phyloP scores from a whole-genome alignment of 139 green algal species.

The Zygnema circumcarinatum region DNA sequence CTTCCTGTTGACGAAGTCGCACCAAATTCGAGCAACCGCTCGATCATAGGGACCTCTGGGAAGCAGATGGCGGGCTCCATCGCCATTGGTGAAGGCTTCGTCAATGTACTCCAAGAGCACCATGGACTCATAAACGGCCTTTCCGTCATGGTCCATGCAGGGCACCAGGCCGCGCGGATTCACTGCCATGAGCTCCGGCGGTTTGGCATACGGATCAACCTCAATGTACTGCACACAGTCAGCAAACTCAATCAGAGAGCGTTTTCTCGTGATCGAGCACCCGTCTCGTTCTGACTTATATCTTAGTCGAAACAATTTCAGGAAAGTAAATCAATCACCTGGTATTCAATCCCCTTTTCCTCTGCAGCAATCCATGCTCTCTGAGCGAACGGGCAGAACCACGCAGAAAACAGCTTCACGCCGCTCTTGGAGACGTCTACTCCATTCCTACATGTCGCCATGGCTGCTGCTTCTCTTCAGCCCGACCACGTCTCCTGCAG shows the following conservation, averaged over 20 bases:
- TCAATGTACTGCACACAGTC: slow-evolving; percentile 50
- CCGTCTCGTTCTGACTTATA: background rate
- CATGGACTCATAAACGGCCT: slow-evolving; percentile 57
- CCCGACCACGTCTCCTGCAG: no score
- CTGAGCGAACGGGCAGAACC: slow-evolving; percentile 74
- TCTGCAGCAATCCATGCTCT: slow-evolving; percentile 67
- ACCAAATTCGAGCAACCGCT: slow-evolving; percentile 59
- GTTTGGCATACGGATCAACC: slow-evolving; percentile 63
- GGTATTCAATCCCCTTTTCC: slow-evolving; percentile 61
- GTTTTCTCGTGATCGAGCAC: background rate
- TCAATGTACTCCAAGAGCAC: slow-evolving; percentile 61
- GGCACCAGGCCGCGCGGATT: slow-evolving; percentile 64
- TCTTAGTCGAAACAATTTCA: background rate
- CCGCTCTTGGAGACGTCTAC: no score
- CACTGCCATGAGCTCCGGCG: slow-evolving; percentile 59
- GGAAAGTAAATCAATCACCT: slow-evolving; percentile 3
- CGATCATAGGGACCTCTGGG: slow-evolving; percentile 24
- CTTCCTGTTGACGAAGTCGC: slow-evolving; percentile 59
- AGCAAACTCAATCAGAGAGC: background rate
- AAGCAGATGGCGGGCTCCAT: background rate
- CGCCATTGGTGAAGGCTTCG: slow-evolving; percentile 41
- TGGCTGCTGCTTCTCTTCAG: no score
- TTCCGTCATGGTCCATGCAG: slow-evolving; percentile 39
- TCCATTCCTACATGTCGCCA: no score
- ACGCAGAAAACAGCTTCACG: slow-evolving; percentile 39